Evolutionary conservation across 805 yeast species (phyloP).

Genomic region (Scheffersomyces ergatensis): DNA sequence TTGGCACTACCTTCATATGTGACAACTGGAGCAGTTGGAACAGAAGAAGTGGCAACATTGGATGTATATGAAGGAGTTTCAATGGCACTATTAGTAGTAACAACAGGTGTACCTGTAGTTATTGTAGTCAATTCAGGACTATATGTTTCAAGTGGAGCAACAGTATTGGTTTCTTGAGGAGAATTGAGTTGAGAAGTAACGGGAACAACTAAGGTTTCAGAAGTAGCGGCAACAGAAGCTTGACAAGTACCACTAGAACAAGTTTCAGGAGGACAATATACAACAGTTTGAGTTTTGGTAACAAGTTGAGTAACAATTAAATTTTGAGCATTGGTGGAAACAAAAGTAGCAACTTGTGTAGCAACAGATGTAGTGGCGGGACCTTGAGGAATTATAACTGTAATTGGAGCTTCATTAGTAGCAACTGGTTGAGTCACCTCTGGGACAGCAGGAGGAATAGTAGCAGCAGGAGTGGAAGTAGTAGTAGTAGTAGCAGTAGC

Average conservation of each 20-base stretch:
- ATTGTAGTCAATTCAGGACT: background rate
- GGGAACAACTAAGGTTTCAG: background rate
- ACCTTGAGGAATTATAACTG: background rate
- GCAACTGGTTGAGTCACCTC: too few relatives aligned
- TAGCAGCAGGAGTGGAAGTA: background rate
- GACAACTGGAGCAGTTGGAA: background rate
- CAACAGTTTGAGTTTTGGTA: background rate
- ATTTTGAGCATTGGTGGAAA: too few relatives aligned
- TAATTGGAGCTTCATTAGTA: background rate
- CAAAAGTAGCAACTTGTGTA: too few relatives aligned
- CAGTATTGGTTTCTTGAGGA: background rate
- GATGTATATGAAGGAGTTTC: background rate
- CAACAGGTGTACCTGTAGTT: background rate
- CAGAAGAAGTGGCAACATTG: too few relatives aligned
- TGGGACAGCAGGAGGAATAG: background rate
- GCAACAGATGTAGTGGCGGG: too few relatives aligned
- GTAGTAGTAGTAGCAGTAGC: constrained; percentile 1
- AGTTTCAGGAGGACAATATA: background rate
- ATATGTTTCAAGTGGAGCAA: background rate
- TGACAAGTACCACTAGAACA: too few relatives aligned
- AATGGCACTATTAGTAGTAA: background rate
- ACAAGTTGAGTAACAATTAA: background rate
- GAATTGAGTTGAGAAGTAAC: background rate
- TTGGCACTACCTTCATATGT: background rate
- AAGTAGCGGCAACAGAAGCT: background rate